A percentile compares a stretch with the other conserved stretches of the same genome.
Evolutionary conservation across 2,329 filamentous ascomycete species (phyloP).

Genomic region (Diaporthe capsici): DNA sequence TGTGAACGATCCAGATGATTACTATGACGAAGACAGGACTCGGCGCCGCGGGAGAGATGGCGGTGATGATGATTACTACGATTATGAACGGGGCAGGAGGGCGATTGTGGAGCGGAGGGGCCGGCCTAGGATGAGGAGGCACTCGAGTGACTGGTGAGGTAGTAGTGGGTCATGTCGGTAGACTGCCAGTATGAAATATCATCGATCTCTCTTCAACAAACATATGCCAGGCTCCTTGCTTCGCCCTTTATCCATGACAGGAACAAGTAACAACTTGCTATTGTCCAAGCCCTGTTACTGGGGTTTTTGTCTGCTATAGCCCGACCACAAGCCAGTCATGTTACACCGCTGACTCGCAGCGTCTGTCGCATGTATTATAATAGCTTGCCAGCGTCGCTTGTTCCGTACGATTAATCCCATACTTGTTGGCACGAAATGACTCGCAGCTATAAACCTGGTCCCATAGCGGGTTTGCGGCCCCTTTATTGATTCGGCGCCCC

Average conservation of each 20-base stretch:
- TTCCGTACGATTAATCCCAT: not conserved
- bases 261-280: not conserved
- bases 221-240: not conserved
- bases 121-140: slow-evolving; percentile 36
- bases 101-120: slow-evolving; percentile 26
- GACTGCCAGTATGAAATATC: not conserved
- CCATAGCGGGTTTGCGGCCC: not conserved
- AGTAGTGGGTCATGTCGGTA: not conserved
- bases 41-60: not conserved
- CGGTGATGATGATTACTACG: slow-evolving; percentile 29
- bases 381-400: not conserved
- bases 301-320: too few species aligned
- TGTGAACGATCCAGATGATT: not conserved
- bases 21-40: slow-evolving; percentile 6
- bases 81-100: slow-evolving; percentile 27
- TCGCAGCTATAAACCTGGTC: not conserved
- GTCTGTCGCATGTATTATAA: not conserved
- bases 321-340: not conserved
- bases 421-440: not conserved
- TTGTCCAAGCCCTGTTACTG: not conserved
- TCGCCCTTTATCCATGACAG: not conserved
- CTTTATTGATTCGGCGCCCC: not conserved
- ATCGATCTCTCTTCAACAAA: too few species aligned
- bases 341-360: not conserved
- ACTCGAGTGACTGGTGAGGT: slow-evolving; percentile 40